phyloP scores from a whole-genome alignment of 2,329 filamentous ascomycete genomes.

The Ophiostoma ulmi region DNA sequence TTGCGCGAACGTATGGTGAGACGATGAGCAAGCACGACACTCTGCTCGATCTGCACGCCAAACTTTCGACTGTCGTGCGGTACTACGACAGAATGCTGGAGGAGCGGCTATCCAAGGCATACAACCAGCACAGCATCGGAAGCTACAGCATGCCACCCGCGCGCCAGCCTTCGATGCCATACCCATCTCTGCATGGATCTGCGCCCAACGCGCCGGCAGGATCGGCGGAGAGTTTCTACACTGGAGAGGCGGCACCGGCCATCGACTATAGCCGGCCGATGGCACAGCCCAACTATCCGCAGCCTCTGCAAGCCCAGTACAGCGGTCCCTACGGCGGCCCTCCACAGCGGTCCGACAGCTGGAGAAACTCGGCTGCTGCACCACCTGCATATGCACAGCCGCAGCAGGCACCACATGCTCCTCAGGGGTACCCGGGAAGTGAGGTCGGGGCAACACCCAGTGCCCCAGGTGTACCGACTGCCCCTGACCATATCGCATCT shows the following conservation, averaged over 20 bases:
- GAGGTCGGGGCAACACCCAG: neutral
- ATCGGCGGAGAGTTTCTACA: conserved; percentile 77
- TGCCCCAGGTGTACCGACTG: conserved; percentile 30
- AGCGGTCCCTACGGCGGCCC: conserved; percentile 41
- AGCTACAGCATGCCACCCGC: conserved; percentile 55
- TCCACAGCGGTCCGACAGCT: conserved; percentile 48
- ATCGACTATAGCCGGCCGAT: conserved; percentile 41
- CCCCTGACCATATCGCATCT: conserved; percentile 31
- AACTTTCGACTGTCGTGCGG: conserved; percentile 89
- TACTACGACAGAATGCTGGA: conserved; percentile 99
- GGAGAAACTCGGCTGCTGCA: conserved; percentile 41
- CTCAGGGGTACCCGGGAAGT: conserved; percentile 18
- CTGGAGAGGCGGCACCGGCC: conserved; percentile 49
- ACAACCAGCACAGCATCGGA: conserved; percentile 70
- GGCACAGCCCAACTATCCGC: conserved; percentile 10
- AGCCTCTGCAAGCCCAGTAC: conserved; percentile 10
- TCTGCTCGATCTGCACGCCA: conserved; percentile 86
- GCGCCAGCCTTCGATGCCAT: conserved; percentile 55
- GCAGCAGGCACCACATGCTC: conserved; percentile 7
- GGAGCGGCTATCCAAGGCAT: conserved; percentile 87
- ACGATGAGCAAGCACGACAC: conserved; percentile 99
- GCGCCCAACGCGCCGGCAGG: conserved; percentile 41
- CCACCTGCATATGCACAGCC: conserved; percentile 34
- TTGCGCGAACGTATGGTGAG: conserved; percentile 92
- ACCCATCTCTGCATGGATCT: conserved; percentile 60